phyloP scores from a whole-genome alignment of 2,329 filamentous ascomycete species.

The Metarhizium guizhouense region DNA sequence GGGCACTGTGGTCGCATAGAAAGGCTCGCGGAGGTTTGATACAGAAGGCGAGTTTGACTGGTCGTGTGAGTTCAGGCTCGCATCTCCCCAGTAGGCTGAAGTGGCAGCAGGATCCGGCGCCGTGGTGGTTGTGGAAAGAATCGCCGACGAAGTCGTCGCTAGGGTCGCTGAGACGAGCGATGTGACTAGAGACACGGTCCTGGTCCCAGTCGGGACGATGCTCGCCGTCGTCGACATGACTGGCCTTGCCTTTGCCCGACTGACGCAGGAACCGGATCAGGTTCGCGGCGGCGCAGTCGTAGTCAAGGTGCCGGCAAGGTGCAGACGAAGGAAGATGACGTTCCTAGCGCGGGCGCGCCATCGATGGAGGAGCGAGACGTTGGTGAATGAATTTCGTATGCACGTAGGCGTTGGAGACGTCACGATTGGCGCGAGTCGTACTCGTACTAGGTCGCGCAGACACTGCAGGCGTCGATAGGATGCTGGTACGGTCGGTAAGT shows the following conservation, averaged over 20 bases:
- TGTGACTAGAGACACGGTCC: background rate
- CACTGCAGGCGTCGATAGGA: too few species aligned
- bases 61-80: slow-evolving; percentile 20
- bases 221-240: slow-evolving; percentile 4
- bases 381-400: background rate
- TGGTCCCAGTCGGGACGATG: slow-evolving; percentile 3
- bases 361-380: background rate
- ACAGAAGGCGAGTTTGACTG: slow-evolving; percentile 29
- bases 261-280: background rate
- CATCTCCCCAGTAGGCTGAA: slow-evolving; percentile 17
- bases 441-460: too few species aligned
- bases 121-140: background rate
- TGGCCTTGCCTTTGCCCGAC: slow-evolving; percentile 2
- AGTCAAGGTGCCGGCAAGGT: background rate
- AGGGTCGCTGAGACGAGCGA: slow-evolving; percentile 1
- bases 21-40: slow-evolving; percentile 71
- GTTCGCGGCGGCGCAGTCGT: background rate
- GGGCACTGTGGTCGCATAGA: slow-evolving; percentile 88
- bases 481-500: too few species aligned
- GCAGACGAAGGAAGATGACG: background rate
- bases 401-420: background rate
- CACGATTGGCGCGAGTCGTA: too few species aligned
- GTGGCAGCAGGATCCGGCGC: background rate
- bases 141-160: slow-evolving; percentile 1
- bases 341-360: background rate